phyloP scores from a whole-genome alignment of 768 basidiomycete species.

The Kondoa malvinella region DNA sequence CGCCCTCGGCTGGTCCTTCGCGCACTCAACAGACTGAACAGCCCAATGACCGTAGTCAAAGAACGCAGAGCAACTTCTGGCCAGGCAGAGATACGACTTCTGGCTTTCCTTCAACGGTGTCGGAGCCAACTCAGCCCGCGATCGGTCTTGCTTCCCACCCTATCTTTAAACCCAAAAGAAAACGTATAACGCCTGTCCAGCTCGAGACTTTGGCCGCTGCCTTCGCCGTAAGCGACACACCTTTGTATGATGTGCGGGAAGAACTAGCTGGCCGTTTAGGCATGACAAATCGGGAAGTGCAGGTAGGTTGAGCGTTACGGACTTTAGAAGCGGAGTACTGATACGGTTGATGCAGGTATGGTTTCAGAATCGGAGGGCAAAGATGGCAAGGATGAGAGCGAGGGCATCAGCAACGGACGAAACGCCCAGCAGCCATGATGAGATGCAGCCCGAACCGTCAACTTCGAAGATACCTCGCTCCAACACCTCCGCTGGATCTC shows the following conservation, averaged over 20 bases:
- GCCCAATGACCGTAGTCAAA: no score
- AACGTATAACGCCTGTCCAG: neutral
- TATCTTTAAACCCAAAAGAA: neutral
- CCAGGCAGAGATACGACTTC: no score
- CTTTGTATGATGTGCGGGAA: neutral
- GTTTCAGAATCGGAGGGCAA: constrained; percentile 20
- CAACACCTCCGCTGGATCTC: no score
- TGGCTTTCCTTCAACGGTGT: neutral
- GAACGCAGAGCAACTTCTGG: no score
- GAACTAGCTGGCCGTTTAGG: neutral
- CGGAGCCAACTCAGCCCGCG: neutral
- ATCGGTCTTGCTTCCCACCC: neutral
- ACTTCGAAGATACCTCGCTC: neutral
- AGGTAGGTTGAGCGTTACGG: constrained; percentile 6
- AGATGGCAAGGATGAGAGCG: constrained; percentile 10
- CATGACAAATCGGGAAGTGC: constrained; percentile 20
- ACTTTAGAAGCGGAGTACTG: constrained; percentile 1
- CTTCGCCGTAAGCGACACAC: neutral
- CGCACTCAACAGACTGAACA: no score
- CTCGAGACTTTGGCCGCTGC: neutral
- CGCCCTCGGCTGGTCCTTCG: no score
- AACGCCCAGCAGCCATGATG: neutral
- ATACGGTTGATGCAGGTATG: constrained; percentile 13
- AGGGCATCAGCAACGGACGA: neutral
- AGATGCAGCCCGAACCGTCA: neutral